These are phyloP conservation scores for Ganoderma lucidum DNA, from an alignment of 1,284 basidiomycete species.

Conservation along the genomic window DNA sequence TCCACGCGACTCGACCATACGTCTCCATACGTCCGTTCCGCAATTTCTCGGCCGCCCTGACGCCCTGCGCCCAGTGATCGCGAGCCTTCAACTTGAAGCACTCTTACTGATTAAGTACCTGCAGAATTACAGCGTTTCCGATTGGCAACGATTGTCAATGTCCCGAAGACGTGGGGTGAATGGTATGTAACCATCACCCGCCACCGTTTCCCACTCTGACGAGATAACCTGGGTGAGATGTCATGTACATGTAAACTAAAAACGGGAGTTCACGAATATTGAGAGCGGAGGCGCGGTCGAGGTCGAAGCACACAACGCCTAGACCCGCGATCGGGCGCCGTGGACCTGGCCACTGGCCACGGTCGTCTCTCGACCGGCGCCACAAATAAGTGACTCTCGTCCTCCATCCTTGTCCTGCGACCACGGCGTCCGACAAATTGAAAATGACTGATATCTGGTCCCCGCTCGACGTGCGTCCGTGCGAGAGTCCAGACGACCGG, in stretches of 20 bases:
- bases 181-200: not conserved
- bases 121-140: not conserved
- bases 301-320: not conserved
- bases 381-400: not conserved
- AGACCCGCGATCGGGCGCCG: not conserved
- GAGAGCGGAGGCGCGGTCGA: not conserved
- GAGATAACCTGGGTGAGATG: not conserved
- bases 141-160: not conserved
- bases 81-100: too few species aligned
- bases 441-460: slow-evolving; percentile 2
- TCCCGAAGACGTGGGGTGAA: not conserved
- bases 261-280: not conserved
- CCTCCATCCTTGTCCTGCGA: not conserved
- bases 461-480: not conserved
- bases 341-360: not conserved
- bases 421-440: not conserved
- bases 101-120: too few species aligned
- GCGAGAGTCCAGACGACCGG: not conserved
- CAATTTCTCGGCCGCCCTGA: not conserved
- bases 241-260: not conserved
- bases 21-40: too few species aligned
- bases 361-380: not conserved
- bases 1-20: not conserved
- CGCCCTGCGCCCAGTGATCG: not conserved
- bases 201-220: not conserved